A percentile compares a stretch with the other conserved stretches of the same genome.
These are phyloP conservation scores for Schizophyllum commune DNA, from an alignment of 1,284 basidiomycete species.

Conservation along the genomic window DNA sequence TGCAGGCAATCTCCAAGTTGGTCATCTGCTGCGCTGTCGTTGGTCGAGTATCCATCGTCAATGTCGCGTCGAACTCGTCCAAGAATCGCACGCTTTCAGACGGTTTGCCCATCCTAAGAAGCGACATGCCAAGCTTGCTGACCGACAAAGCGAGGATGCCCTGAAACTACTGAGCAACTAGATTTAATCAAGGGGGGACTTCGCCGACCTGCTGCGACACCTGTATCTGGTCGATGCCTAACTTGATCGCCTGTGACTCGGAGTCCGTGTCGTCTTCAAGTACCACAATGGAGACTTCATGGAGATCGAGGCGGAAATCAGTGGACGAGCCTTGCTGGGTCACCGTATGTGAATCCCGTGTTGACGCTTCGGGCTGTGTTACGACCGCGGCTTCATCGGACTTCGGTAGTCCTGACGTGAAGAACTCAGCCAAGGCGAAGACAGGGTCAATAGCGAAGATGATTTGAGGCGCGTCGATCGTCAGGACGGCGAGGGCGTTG, in stretches of 20 bases:
- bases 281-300: conserved; percentile 87
- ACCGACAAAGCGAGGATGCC: conserved; percentile 81
- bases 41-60: conserved; percentile 82
- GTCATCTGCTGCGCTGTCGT: conserved; percentile 71
- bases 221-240: conserved; percentile 82
- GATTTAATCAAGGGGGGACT: background rate
- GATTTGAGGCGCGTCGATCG: conserved; percentile 89
- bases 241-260: conserved; percentile 83
- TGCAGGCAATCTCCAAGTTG: conserved; percentile 77
- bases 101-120: conserved; percentile 82
- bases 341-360: conserved; percentile 8
- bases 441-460: conserved; percentile 94
- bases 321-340: conserved; percentile 22
- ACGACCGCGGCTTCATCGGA: conserved; percentile 1
- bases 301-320: conserved; percentile 82
- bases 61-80: conserved; percentile 86
- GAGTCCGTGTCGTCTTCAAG: conserved; percentile 80
- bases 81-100: conserved; percentile 87
- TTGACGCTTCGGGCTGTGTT: conserved; percentile 12
- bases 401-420: conserved; percentile 56
- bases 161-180: conserved; percentile 28
- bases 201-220: conserved; percentile 79
- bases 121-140: conserved; percentile 87
- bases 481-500: conserved; percentile 73
- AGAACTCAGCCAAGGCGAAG: conserved; percentile 84